phyloP scores from a whole-genome alignment of 768 basidiomycete genomes.

The Neoboletus brunneissimus region DNA sequence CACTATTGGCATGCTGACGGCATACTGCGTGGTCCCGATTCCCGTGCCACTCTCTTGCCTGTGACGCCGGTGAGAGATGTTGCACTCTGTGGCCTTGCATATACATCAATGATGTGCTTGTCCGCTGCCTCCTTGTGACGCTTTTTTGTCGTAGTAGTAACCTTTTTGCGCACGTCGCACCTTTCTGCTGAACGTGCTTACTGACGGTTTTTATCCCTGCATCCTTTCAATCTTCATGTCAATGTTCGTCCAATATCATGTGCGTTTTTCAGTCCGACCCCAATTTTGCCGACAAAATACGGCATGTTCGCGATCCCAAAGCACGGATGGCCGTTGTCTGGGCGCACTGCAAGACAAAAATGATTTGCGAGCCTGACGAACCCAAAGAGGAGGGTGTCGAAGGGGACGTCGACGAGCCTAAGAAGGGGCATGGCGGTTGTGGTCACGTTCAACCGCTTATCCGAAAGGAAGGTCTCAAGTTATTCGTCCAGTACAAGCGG shows the following conservation, averaged over 20 bases:
- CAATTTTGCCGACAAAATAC: conserved; percentile 82
- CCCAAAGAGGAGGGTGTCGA: conserved; percentile 82
- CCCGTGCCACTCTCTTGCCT: conserved; percentile 48
- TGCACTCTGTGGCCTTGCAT: conserved; percentile 57
- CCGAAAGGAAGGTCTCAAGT: conserved; percentile 91
- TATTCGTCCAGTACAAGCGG: conserved; percentile 93
- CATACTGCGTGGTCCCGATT: conserved; percentile 20
- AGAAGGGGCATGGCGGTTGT: conserved; percentile 96
- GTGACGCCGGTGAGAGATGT: conserved; percentile 59
- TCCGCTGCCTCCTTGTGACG: conserved; percentile 60
- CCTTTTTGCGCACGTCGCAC: conserved; percentile 26
- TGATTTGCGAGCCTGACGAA: conserved; percentile 84
- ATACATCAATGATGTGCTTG: conserved; percentile 48
- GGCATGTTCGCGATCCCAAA: conserved; percentile 83
- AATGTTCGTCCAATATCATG: conserved; percentile 23
- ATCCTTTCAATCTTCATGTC: conserved; percentile 38
- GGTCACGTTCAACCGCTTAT: conserved; percentile 88
- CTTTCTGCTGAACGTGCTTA: conserved; percentile 37
- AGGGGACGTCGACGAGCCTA: conserved; percentile 60
- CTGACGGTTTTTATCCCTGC: conserved; percentile 62
- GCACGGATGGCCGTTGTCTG: conserved; percentile 84
- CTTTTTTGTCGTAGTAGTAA: conserved; percentile 33
- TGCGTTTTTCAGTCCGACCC: conserved; percentile 65
- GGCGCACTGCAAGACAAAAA: conserved; percentile 85
- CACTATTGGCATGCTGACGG: conserved; percentile 25